A percentile compares a stretch with the other conserved stretches of the same genome.
Evolutionary conservation across 2,329 filamentous ascomycete species (phyloP).

Genomic region (Phialophora verrucosa): DNA sequence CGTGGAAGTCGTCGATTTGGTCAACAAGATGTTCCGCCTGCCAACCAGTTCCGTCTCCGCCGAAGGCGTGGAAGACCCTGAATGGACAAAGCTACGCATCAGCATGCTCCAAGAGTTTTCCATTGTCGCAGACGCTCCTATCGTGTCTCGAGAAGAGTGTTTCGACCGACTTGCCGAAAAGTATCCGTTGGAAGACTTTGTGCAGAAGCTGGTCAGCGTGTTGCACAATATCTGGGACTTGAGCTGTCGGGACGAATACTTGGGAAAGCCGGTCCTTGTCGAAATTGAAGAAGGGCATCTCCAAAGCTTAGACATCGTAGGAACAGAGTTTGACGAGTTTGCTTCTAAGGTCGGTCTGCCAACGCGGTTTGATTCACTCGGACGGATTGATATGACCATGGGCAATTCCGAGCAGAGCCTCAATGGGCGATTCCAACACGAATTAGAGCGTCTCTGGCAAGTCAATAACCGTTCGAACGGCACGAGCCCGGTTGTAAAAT

Average conservation of each 20-base stretch:
- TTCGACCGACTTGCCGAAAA: slow-evolving; percentile 31
- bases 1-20: slow-evolving; percentile 5
- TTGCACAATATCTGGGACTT: slow-evolving; percentile 25
- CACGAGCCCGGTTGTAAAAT: neutral
- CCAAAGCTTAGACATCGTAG: slow-evolving; percentile 28
- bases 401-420: neutral
- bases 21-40: slow-evolving; percentile 26
- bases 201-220: slow-evolving; percentile 23
- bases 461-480: neutral
- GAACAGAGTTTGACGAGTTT: slow-evolving; percentile 34
- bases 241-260: slow-evolving; percentile 28
- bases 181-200: slow-evolving; percentile 29
- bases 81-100: slow-evolving; percentile 29
- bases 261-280: slow-evolving; percentile 41
- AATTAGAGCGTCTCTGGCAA: neutral
- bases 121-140: slow-evolving; percentile 21
- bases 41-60: neutral
- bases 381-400: neutral
- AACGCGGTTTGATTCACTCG: neutral
- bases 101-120: slow-evolving; percentile 30
- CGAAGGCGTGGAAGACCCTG: slow-evolving; percentile 11
- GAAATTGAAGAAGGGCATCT: slow-evolving; percentile 40
- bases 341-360: slow-evolving; percentile 25
- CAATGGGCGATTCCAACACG: neutral
- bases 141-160: slow-evolving; percentile 19